Percentiles rank a stretch among this genome's conserved stretches.
These are phyloP conservation scores for Phytophthora agathidicida DNA, from an alignment of 352 stramenopile genomes.

Conservation along the genomic window DNA sequence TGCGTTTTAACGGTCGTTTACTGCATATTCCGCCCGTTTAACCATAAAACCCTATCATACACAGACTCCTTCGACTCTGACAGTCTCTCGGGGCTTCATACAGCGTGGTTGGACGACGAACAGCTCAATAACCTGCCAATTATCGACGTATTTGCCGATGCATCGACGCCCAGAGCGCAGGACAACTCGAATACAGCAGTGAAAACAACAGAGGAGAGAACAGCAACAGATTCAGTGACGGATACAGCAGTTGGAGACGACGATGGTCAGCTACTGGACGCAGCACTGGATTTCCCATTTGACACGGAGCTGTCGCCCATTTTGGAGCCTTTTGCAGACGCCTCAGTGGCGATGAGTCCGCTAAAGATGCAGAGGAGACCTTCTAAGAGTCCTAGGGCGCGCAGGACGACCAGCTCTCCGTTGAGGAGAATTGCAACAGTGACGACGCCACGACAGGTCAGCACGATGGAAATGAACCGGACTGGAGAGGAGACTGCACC, in stretches of 20 bases:
- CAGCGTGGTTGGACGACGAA: conserved; percentile 59
- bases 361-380: conserved; percentile 20
- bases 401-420: conserved; percentile 15
- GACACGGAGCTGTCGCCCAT: conserved; percentile 65
- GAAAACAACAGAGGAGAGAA: conserved; percentile 38
- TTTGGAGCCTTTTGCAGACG: conserved; percentile 43
- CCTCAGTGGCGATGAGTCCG: conserved; percentile 22
- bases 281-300: conserved; percentile 41
- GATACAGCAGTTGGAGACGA: conserved; percentile 36
- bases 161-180: conserved; percentile 26
- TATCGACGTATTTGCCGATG: conserved; percentile 38
- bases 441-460: conserved; percentile 12
- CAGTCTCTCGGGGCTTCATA: conserved; percentile 39
- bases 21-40: not conserved
- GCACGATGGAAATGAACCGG: conserved; percentile 6
- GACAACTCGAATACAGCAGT: conserved; percentile 21
- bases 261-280: conserved; percentile 31
- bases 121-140: conserved; percentile 43
- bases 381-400: conserved; percentile 21
- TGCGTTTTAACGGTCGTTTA: conserved; percentile 15
- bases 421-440: conserved; percentile 13
- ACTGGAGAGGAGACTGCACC: conserved; percentile 9
- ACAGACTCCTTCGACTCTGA: conserved; percentile 37
- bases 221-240: conserved; percentile 46
- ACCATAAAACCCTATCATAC: not conserved